Conservation (phyloP, 2,329 filamentous ascomycete genomes). For the Neurospora sp. region DNA sequence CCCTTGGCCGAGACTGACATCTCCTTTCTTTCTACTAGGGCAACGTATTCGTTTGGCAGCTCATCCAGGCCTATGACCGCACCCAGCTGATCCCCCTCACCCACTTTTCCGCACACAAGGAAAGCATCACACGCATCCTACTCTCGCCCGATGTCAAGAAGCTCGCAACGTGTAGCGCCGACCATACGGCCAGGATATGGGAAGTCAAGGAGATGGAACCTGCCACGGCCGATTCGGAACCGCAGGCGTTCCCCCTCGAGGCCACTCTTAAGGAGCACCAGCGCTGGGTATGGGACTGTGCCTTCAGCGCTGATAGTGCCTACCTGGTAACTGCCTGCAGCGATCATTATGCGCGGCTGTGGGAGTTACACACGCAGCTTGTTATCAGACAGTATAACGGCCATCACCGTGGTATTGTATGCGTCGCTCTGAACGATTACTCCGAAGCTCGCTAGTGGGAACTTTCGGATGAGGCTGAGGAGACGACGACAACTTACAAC, state of each 20-base stretch:
- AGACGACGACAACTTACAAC: neutral
- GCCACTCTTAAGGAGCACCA: conserved; percentile 84
- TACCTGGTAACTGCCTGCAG: conserved; percentile 90
- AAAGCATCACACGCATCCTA: conserved; percentile 85
- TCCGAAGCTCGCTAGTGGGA: conserved; percentile 39
- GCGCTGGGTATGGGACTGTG: conserved; percentile 96
- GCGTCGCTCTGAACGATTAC: conserved; percentile 86
- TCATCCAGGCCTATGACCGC: conserved; percentile 71
- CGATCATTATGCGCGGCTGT: conserved; percentile 85
- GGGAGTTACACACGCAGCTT: conserved; percentile 77
- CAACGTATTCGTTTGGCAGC: conserved; percentile 94
- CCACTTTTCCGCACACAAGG: conserved; percentile 81
- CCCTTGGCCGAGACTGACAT: conserved; percentile 1
- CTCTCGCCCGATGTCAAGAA: conserved; percentile 91
- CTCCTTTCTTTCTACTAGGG: conserved; percentile 45
- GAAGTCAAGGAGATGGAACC: conserved; percentile 65
- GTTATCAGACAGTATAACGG: conserved; percentile 95
- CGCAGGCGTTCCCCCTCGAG: conserved; percentile 65
- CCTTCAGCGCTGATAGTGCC: conserved; percentile 85
- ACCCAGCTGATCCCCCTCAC: conserved; percentile 80
- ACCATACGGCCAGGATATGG: conserved; percentile 95
- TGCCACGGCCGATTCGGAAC: conserved; percentile 21
- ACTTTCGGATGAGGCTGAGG: neutral
- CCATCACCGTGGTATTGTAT: conserved; percentile 84
- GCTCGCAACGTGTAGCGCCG: conserved; percentile 84